Evolutionary conservation across 2,329 filamentous ascomycete genomes (phyloP), one percentile per base, ranked within the genome.

Genomic region (Thielaviopsis populi): DNA sequence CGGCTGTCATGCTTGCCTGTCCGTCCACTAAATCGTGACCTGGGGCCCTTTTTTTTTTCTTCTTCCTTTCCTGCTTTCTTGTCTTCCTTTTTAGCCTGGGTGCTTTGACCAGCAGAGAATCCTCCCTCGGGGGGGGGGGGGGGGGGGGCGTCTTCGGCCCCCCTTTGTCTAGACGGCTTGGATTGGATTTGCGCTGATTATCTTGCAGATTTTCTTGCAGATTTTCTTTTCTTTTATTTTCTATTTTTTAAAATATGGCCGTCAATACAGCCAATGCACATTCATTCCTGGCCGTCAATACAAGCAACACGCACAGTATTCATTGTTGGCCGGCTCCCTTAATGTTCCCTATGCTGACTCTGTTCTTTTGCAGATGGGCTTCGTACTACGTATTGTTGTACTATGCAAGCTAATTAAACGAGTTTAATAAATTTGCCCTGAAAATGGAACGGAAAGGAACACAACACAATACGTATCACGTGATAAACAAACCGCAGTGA

Each of bases 1-100:
- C 53, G 53, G 53, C 53, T 56, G 53, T 56, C 53, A 56, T 33
- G 53, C 53, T 56, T 56, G 53, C 15, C 53, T 37, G 53, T 37
- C 53, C 53, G 24, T n/a, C 27, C 53, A 56, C 30, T 56, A 56
- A 56, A 56, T 56, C 53, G 53, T 56, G 53, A 4, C 53, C 27
- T 56, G 30, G 53, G 50, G 33, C 27, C 53, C 27, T 13, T 56
- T 56, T 56, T 33, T 30, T 27, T 56, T 56, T 27, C 53, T 56
- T 30, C 53, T 56, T 56, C 53, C 53, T 56, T 56, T 30, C 53
- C 53, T 56, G 33, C 53, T 27, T 56, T 56, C 17, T 27, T 33
- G 53, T 33, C 27, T 56, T 56, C 53, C 53, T 56, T 56, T 30
- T 56, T 30, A n/a, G 15, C 27, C 30, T 50, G 46, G 53, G 53